phyloP scores from a whole-genome alignment of 192 early-diverging fungal genomes.

The Umbelopsis ramanniana region DNA sequence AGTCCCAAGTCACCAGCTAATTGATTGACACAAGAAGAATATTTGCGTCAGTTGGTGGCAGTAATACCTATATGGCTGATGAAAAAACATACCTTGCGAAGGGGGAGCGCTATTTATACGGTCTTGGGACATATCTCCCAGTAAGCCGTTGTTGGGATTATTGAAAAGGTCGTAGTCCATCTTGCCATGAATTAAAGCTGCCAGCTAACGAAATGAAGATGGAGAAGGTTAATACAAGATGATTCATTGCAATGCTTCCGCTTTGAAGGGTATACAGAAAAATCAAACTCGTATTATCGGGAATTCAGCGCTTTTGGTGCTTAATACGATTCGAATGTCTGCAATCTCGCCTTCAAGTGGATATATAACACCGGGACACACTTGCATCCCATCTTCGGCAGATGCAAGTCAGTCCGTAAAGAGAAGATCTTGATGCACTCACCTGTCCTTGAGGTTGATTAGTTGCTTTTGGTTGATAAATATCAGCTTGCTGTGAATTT shows the following conservation, averaged over 20 bases:
- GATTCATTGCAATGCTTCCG: background rate
- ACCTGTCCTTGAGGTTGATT: constrained; percentile 65
- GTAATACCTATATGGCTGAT: background rate
- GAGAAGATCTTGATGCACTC: background rate
- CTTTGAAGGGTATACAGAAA: background rate
- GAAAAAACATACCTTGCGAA: constrained; percentile 47
- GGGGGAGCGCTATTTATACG: constrained; percentile 81
- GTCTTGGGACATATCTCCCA: constrained; percentile 52
- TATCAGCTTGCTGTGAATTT: constrained; percentile 33
- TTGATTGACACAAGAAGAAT: background rate
- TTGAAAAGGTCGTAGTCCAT: constrained; percentile 44
- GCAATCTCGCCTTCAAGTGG: background rate
- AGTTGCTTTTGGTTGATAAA: constrained; percentile 71
- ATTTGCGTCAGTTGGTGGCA: background rate
- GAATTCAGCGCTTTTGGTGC: background rate
- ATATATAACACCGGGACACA: background rate
- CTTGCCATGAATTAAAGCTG: constrained; percentile 56
- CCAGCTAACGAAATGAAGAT: constrained; percentile 32
- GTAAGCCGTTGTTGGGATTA: background rate
- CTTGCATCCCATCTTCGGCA: background rate
- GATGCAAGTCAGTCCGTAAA: background rate
- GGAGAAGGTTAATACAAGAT: background rate
- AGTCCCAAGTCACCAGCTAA: background rate
- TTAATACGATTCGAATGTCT: background rate
- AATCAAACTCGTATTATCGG: background rate